Conservation (phyloP, 352 stramenopile genomes). For the Blastocystis sp. region DNA sequence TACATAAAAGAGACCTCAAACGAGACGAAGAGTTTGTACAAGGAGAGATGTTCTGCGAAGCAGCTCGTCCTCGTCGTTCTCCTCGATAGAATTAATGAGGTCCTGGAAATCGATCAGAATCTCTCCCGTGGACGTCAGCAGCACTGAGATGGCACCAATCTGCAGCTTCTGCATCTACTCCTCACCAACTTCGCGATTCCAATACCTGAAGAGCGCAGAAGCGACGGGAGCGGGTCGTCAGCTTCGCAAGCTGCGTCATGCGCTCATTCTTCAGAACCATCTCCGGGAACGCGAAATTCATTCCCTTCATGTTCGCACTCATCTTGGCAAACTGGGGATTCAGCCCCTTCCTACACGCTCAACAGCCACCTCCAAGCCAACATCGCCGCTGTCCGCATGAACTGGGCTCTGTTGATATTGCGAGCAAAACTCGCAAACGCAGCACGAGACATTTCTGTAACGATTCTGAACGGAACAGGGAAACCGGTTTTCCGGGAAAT, state of each 20-base stretch:
- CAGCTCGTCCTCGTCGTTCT: constrained; percentile 23
- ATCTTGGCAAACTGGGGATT: background rate
- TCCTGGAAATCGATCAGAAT: constrained; percentile 52
- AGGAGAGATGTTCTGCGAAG: constrained; percentile 53
- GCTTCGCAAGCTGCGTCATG: constrained; percentile 18
- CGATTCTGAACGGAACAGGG: too few species aligned
- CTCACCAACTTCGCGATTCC: background rate
- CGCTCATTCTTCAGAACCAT: constrained; percentile 19
- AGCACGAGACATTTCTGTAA: constrained; percentile 15
- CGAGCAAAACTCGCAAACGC: constrained; percentile 9
- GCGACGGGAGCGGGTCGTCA: background rate
- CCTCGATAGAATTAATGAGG: constrained; percentile 15
- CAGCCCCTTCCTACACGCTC: background rate
- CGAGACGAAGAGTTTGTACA: constrained; percentile 31
- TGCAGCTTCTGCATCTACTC: constrained; percentile 38
- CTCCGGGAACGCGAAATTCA: constrained; percentile 7
- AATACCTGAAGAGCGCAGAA: constrained; percentile 13
- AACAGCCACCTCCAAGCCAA: background rate
- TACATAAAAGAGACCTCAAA: constrained; percentile 22
- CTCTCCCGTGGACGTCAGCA: background rate
- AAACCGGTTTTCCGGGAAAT: background rate
- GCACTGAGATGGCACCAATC: background rate
- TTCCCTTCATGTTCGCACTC: background rate
- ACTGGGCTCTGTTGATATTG: background rate
- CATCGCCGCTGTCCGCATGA: background rate